Conservation (phyloP, 257 asterid genomes). For the Solanum neorickii region DNA sequence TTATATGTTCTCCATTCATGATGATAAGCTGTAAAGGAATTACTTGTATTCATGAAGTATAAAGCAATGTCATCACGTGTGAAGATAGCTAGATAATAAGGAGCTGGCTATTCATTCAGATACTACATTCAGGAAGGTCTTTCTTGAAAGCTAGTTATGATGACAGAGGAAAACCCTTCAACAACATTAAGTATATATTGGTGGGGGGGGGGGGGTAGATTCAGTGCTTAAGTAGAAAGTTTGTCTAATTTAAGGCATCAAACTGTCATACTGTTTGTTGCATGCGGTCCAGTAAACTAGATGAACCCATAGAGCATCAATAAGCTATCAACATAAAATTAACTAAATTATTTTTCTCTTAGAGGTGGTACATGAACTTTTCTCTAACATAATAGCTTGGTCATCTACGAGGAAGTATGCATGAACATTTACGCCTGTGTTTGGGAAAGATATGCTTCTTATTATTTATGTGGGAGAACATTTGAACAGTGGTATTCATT, state of each 20-base stretch:
- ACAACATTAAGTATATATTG: background rate
- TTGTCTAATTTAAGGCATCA: background rate
- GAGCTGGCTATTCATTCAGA: background rate
- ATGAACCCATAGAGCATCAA: background rate
- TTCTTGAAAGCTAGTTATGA: background rate
- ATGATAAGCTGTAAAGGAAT: background rate
- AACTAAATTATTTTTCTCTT: background rate
- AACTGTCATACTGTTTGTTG: background rate
- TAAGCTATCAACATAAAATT: background rate
- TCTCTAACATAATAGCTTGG: background rate
- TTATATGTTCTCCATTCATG: background rate
- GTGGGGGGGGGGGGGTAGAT: background rate
- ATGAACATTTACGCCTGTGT: background rate
- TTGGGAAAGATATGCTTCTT: background rate
- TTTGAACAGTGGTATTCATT: background rate
- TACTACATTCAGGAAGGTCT: background rate
- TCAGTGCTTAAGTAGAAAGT: background rate
- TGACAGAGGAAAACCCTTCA: background rate
- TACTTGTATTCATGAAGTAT: background rate
- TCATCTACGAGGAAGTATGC: background rate
- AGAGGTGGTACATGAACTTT: background rate
- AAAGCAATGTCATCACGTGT: background rate
- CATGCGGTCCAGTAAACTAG: background rate
- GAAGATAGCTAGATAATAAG: background rate
- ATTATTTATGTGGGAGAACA: background rate